Base-by-base conservation (phyloP, 2,329 filamentous ascomycete species). In the Calonectria hongkongensis region DNA sequence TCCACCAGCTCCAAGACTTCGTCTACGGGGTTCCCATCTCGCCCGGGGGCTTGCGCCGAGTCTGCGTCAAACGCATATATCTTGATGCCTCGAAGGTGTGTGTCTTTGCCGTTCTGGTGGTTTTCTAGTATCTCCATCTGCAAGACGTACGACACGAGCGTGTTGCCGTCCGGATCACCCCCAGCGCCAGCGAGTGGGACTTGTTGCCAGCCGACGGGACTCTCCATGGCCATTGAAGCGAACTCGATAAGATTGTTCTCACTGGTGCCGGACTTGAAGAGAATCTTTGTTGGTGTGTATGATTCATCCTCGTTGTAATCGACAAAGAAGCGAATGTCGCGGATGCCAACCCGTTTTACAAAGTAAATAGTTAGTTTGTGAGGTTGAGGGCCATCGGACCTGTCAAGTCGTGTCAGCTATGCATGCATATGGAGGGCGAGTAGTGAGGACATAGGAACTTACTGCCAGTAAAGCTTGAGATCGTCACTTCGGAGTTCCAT, bases 31-130 rank as follows among this genome's bases (percentile, higher is more conserved):
- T 79, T 82, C 28, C 83, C 85, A 63, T 85, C 82, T 2, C 82
- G 81, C 4, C 83, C 85, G 16, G 84, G 83, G 4, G 83, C 85
- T 18, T 84, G 85, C 15, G 86, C 85, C 8, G 82, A 81, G 72
- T 90, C 89, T 33, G 87, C 85, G 73, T 90, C 88, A 21, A 90
- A 85, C 1, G 90, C 90, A 76, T 91, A 99, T 12, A 98, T 93
- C 86, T 98, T 97, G 83, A 99, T 90, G 2, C 95, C 96, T 18
- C 97, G 90, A 28, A 99, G 90, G 87, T 99, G 97, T n/a, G 97
- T 99, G 83, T 99, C 97, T 83, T 99, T 99, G 75, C 97, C 97
- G 83, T 99, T 99, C 85, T 99, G 97, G 83, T 99, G 97, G 81
- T 99, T 99, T 86, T 98, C 97, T 65, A 96, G 90, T 62, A 99